Percentiles rank a stretch among this genome's conserved stretches.
Evolutionary conservation across 2,329 filamentous ascomycete species (phyloP).

Genomic region (Colletotrichum gigasporum): DNA sequence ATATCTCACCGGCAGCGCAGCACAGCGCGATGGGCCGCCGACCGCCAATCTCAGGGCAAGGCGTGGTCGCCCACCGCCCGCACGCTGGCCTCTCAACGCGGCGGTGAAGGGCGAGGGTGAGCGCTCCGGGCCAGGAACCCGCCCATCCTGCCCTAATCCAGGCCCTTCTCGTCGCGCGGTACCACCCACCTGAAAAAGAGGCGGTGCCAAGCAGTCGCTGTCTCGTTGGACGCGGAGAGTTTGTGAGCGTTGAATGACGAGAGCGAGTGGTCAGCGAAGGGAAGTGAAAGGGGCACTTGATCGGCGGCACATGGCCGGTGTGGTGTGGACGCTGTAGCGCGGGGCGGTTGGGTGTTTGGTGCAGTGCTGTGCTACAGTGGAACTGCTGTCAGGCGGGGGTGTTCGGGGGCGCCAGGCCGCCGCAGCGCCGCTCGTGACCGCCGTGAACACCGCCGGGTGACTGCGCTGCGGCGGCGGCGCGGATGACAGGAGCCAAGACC

Average conservation of each 20-base stretch:
- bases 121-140: background rate
- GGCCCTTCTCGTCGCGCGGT: background rate
- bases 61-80: no score
- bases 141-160: background rate
- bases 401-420: background rate
- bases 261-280: background rate
- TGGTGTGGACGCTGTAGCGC: background rate
- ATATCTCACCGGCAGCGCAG: no score
- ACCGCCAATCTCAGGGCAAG: background rate
- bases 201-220: background rate
- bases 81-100: no score
- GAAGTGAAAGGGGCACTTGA: background rate
- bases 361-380: background rate
- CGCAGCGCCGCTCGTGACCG: background rate
- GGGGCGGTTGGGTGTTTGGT: background rate
- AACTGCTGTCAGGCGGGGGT: no score
- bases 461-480: background rate
- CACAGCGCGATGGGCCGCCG: no score
- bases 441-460: background rate
- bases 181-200: background rate
- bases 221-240: background rate
- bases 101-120: background rate
- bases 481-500: background rate
- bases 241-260: no score
- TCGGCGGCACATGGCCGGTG: background rate